Evolutionary conservation across 2,329 filamentous ascomycete species (phyloP).

Genomic region (Chaetomium sp.): DNA sequence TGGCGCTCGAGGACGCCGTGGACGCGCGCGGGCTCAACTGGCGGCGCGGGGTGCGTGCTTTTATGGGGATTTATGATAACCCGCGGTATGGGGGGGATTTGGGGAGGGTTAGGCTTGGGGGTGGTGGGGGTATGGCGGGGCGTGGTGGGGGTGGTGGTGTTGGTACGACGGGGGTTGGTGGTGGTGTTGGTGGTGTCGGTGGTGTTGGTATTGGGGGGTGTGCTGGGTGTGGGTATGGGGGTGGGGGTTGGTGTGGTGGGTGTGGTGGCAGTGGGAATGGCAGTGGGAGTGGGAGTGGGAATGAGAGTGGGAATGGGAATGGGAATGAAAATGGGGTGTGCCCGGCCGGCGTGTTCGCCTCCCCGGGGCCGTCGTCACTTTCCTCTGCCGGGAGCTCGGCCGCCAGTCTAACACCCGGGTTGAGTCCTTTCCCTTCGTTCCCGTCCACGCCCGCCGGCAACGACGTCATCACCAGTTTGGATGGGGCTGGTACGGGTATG

Average conservation of each 20-base stretch:
- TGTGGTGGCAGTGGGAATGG: neutral
- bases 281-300: neutral
- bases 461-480: neutral
- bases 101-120: neutral
- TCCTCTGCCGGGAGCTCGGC: neutral
- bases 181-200: no score
- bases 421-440: neutral
- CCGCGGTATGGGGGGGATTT: slow-evolving; percentile 25
- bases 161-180: no score
- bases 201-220: neutral
- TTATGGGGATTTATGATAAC: slow-evolving; percentile 36
- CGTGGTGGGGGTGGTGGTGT: no score
- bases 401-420: neutral
- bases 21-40: slow-evolving; percentile 29
- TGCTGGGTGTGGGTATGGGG: no score
- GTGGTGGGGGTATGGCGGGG: no score
- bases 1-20: slow-evolving; percentile 31
- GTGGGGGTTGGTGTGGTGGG: neutral
- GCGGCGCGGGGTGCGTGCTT: slow-evolving; percentile 21
- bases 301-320: neutral
- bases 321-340: neutral
- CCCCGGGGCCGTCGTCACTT: neutral
- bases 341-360: neutral
- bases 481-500: neutral
- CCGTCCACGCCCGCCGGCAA: neutral